Percentiles rank a stretch among this genome's conserved stretches.
phyloP scores from a whole-genome alignment of 768 basidiomycete genomes.

The Boletus vinaceobasis region DNA sequence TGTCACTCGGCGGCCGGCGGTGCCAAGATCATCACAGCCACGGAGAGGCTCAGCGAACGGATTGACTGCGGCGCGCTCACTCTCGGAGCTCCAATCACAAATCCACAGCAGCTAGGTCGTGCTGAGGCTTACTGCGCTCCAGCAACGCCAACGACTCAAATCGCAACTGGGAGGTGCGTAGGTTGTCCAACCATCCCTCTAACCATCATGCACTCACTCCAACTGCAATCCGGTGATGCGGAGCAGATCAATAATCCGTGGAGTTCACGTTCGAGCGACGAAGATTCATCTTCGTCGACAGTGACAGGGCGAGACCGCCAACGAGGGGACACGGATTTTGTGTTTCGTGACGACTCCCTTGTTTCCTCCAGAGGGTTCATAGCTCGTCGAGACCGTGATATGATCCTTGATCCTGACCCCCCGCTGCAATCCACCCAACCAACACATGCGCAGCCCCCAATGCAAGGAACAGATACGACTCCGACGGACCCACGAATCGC shows the following conservation, averaged over 20 bases:
- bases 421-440: slow-evolving; percentile 5
- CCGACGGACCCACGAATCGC: slow-evolving; percentile 47
- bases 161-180: not conserved
- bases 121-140: not conserved
- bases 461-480: not conserved
- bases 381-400: slow-evolving; percentile 3
- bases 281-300: not conserved
- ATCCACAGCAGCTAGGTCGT: not conserved
- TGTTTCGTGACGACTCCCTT: not conserved
- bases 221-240: not conserved
- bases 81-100: not conserved
- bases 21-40: slow-evolving; percentile 3
- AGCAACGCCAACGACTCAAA: not conserved
- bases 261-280: not conserved
- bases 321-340: not conserved
- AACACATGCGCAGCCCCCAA: not conserved
- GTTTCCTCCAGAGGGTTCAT: not conserved
- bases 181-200: not conserved
- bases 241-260: slow-evolving; percentile 11
- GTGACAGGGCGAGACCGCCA: not conserved
- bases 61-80: not conserved
- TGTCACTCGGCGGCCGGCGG: not conserved
- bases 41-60: not conserved
- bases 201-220: slow-evolving; percentile 6
- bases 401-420: slow-evolving; percentile 21